phyloP scores from a whole-genome alignment of 352 stramenopile species.

The Phytopythium chamaehyphon region DNA sequence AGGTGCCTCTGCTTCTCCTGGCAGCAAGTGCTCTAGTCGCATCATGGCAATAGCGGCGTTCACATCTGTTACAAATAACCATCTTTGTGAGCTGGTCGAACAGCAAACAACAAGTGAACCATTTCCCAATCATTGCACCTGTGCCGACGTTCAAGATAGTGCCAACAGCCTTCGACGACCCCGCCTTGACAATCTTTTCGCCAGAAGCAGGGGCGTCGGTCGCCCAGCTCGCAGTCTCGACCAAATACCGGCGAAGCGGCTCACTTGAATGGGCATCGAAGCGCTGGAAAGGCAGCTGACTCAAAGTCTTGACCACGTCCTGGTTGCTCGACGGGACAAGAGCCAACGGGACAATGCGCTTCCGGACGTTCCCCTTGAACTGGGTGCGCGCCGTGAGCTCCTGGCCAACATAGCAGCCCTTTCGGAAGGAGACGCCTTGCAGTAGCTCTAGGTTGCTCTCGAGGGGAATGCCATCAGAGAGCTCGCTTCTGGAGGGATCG shows the following conservation, averaged over 20 bases:
- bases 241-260: slow-evolving; percentile 43
- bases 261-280: slow-evolving; percentile 37
- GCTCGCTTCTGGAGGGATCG: slow-evolving; percentile 40
- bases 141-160: slow-evolving; percentile 45
- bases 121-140: slow-evolving; percentile 16
- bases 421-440: slow-evolving; percentile 88
- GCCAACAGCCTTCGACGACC: slow-evolving; percentile 54
- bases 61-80: slow-evolving; percentile 16
- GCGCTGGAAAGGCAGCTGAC: slow-evolving; percentile 51
- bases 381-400: slow-evolving; percentile 93
- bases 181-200: slow-evolving; percentile 47
- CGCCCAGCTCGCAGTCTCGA: slow-evolving; percentile 23
- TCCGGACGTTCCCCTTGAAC: slow-evolving; percentile 88
- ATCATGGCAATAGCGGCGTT: slow-evolving; percentile 70
- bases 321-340: slow-evolving; percentile 46
- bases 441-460: slow-evolving; percentile 93
- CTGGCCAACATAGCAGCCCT: slow-evolving; percentile 95
- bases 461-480: slow-evolving; percentile 85
- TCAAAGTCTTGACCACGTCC: slow-evolving; percentile 48
- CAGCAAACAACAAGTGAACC: too few relatives aligned
- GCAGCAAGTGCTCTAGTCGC: slow-evolving; percentile 60
- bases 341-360: slow-evolving; percentile 73
- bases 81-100: not conserved
- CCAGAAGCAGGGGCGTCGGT: slow-evolving; percentile 23
- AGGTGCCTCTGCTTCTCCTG: slow-evolving; percentile 33